A percentile compares a stretch with the other conserved stretches of the same genome.
These are phyloP conservation scores for Candida morakotiae DNA, from an alignment of 805 yeast genomes.

Conservation along the genomic window DNA sequence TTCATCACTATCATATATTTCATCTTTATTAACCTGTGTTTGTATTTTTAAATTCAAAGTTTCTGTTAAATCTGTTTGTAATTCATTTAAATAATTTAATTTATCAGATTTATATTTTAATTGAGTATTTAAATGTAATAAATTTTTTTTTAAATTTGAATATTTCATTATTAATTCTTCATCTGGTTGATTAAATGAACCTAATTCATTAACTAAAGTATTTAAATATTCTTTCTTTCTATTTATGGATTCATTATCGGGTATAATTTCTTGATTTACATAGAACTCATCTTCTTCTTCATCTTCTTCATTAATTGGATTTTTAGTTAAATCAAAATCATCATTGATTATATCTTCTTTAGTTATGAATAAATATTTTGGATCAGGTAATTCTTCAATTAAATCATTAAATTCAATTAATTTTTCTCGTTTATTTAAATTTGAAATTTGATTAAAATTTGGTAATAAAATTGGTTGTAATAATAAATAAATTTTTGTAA, in stretches of 20 bases:
- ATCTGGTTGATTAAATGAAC: constrained; percentile 5
- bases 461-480: constrained; percentile 9
- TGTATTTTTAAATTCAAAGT: constrained; percentile 1
- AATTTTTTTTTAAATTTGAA: constrained; percentile 13
- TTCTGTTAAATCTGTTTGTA: constrained; percentile 8
- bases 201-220: constrained; percentile 9
- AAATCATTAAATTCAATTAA: constrained; percentile 20
- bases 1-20: constrained; percentile 10
- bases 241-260: not conserved
- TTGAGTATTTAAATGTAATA: constrained; percentile 15
- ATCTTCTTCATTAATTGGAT: constrained; percentile 6
- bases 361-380: constrained; percentile 20
- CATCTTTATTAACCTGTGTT: not conserved
- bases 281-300: constrained; percentile 8
- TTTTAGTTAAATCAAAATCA: constrained; percentile 1
- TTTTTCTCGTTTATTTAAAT: constrained; percentile 10
- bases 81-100: constrained; percentile 19
- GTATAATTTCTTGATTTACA: not conserved
- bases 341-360: constrained; percentile 1
- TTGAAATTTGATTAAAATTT: constrained; percentile 10
- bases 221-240: constrained; percentile 1
- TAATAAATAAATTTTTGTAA: constrained; percentile 12
- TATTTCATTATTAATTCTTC: constrained; percentile 15
- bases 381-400: constrained; percentile 29
- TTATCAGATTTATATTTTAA: constrained; percentile 27